Evolutionary conservation across 1,284 basidiomycete species (phyloP), one percentile per base, ranked within the genome.

Genomic region (Tilletia indica): DNA sequence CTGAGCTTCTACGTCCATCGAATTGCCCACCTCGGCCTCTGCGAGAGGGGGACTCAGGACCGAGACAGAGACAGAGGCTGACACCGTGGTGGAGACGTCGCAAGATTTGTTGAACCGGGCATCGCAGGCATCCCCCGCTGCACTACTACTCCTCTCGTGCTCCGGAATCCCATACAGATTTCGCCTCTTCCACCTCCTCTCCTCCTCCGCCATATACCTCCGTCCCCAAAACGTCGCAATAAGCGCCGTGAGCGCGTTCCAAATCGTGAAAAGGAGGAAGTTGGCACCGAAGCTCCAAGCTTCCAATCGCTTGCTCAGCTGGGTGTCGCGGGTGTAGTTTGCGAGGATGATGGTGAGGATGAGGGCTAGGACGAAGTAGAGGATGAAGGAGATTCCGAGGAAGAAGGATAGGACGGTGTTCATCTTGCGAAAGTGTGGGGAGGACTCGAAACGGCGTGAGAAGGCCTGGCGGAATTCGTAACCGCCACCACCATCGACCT

Each of bases 401-500:
- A 42, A 21, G 36, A 31, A 12, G 66, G 8, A 19, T 5, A 67
- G 9, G 31, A 47, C 42, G 34, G 66, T 47, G 66, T 36, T 39
- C 66, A 67, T 67, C n/a, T 47, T 11, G 31, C 66, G 66, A 31
- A 67, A 67, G 31, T 19, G 31, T 39, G 31, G 19, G 34, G 31
- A 36, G 38, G 66, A 31, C 38, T 67, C 38, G 38, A 8, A 67
- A 1, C 66, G 66, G 16, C 38, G 66, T 14, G 38, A 21, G 38
- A 67, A 67, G 38, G 38, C 21, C 19, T 67, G n/a, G 38, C 66
- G 66, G 45, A 45, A 38, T 5, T 19, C 5, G 9, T 36, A 21
- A 12, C 66, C 66, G 19, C 66, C 66, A 31, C 66, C 66, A 21
- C 66, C 66, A n/a, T 67, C 66, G 66, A 67, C 51, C 51, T 19